Evolutionary conservation across 2,329 filamentous ascomycete genomes (phyloP), one percentile per base, ranked within the genome.

Genomic region (Madurella mycetomatis): DNA sequence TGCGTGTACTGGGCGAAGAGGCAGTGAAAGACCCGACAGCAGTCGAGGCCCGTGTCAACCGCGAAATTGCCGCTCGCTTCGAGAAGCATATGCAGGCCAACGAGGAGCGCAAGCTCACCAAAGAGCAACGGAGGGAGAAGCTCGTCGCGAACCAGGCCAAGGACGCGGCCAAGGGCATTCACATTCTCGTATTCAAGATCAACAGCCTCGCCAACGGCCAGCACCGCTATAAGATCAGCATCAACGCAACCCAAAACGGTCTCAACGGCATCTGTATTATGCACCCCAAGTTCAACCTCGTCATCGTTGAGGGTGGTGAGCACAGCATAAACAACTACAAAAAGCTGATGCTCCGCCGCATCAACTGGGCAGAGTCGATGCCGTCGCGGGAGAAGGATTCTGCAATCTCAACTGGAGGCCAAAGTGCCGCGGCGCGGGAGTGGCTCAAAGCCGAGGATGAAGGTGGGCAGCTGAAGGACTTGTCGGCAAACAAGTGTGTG

Each of bases 21-120:
- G 81, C 81, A 16, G 92, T 99, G 62, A 95, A 96, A 67, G 94
- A 99, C 72, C 94, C 94, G 7, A 99, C 95, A 0, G 94, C 94
- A 4, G 94, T 99, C 44, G 94, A 99, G 73, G 90, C 91, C 48
- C 85, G 90, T 19, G 94, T 99, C 49, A 96, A 95, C 70, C 82
- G 86, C 50, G 91, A 99, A 70, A 96, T 99, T 61, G 87, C 87
- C 30, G 91, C 95, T 59, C 88, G 94, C 41, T 84, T 87, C 54
- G 80, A 88, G 56, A 82, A 86, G 61, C 95, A 99, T 70, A 76
- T 92, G 55, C 72, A 83, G 41, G 76, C 80, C 54, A 99, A 99
- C 70, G 86, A 92, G 62, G 87, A 88, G 40, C 85, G 94, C 57
- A 92, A 92, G 68, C 78, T 99, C 53, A 92, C 87, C 30, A 92